Evolutionary conservation across 345 rosid species (phyloP), one percentile per base, ranked within the genome.

Genomic region (Populus alba): DNA sequence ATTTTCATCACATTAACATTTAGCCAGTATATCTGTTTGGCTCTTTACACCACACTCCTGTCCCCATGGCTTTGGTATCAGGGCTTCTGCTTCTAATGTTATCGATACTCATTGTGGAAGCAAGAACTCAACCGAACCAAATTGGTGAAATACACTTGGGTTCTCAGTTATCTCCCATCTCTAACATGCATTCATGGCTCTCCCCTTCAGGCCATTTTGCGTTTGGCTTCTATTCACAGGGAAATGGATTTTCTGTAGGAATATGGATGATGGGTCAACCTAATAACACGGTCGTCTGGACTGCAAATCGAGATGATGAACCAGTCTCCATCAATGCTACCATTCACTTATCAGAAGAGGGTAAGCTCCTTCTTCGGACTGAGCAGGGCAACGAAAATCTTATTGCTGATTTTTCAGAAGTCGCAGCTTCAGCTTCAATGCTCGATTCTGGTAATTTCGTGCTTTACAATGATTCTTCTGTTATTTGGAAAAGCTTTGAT

Each of bases 381-480:
- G 35, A 7, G 4, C 55, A n/a, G 17, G 75, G 74, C 37, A 17
- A 39, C 2, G 63, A 74, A 33, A 77, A 35, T 27, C 27, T 27
- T 27, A 27, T 27, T 27, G 27, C 27, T 27, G 1, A 27, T 27
- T 1, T 29, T 1, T 1, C 31, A 11, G 15, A 18, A 2, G 15
- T 66, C 2, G 67, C 75, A 66, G 27, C 31, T 55, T 75, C 66
- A 11, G 88, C 86, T 39, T 77, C 82, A 3, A 66, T 85, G 84
- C 73, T 80, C 11, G 83, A 85, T 75, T 71, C 82, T 16, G 80
- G 85, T 43, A 82, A 85, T 39, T 80, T 85, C 23, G 72, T 76
- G 10, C 71, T 29, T 29, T 29, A 2, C 31, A 29, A 29, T 29
- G 31, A 3, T 29, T 29, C 31, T 29, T 29, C 31, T 29, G 31